Evolutionary conservation across 129 eudicot species (phyloP).

Genomic region (Saussurea involucrata): DNA sequence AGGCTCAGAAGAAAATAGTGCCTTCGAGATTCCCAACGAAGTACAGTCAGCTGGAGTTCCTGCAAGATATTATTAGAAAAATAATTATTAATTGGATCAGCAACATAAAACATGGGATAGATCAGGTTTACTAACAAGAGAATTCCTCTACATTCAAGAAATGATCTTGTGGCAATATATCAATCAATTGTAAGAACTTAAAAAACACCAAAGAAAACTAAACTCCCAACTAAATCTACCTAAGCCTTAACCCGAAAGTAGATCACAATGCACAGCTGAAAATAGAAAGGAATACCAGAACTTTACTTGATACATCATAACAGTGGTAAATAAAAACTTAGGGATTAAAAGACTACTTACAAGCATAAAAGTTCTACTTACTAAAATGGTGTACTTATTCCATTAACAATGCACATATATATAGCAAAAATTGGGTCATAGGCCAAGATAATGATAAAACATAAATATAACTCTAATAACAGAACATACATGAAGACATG

Average conservation of each 20-base stretch:
- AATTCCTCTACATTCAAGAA: neutral
- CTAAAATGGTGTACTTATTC: too few relatives aligned
- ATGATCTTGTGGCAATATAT: neutral
- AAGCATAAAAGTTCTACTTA: too few relatives aligned
- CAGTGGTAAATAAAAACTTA: too few relatives aligned
- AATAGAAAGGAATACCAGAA: neutral
- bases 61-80: conserved; percentile 17
- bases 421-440: neutral
- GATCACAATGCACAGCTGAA: too few relatives aligned
- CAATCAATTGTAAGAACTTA: too few relatives aligned
- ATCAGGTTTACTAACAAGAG: neutral
- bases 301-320: neutral
- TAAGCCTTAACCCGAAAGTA: too few relatives aligned
- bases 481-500: neutral
- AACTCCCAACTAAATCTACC: too few relatives aligned
- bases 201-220: too few relatives aligned
- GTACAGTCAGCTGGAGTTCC: conserved; percentile 97
- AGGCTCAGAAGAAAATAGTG: conserved; percentile 69
- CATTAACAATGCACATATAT: neutral
- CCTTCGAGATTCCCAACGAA: conserved; percentile 69
- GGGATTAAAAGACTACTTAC: too few relatives aligned
- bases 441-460: neutral
- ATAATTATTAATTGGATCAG: neutral
- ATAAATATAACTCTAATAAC: neutral
- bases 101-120: neutral